A percentile compares a stretch with the other conserved stretches of the same genome.
Conservation (phyloP, 768 basidiomycete genomes). For the Melanogaster broomeanus region DNA sequence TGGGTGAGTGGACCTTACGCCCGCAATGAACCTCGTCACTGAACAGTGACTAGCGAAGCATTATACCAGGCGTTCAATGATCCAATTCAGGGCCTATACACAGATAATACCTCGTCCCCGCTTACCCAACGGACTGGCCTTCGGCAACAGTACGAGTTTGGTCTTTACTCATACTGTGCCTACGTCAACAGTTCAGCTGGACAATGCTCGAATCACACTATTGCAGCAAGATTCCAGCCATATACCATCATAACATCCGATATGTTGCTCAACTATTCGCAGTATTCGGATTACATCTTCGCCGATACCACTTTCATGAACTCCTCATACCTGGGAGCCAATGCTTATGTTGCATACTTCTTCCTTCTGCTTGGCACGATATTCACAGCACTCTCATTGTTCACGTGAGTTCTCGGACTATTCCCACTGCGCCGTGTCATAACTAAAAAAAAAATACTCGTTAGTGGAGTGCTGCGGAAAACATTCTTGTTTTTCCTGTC, state of each 20-base stretch:
- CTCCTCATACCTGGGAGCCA: conserved; percentile 60
- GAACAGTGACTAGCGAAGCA: conserved; percentile 42
- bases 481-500: conserved; percentile 70
- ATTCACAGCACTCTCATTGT: conserved; percentile 60
- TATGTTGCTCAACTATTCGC: conserved; percentile 65
- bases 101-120: conserved; percentile 63
- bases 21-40: not conserved
- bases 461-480: conserved; percentile 67
- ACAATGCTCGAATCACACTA: conserved; percentile 61
- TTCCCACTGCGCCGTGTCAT: not conserved
- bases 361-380: conserved; percentile 74
- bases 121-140: conserved; percentile 59
- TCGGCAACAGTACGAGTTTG: conserved; percentile 72
- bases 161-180: conserved; percentile 81
- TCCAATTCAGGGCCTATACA: conserved; percentile 64
- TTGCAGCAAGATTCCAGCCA: conserved; percentile 64
- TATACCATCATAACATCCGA: conserved; percentile 64
- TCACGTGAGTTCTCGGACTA: conserved; percentile 52
- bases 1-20: conserved; percentile 47
- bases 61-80: conserved; percentile 53
- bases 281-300: conserved; percentile 55
- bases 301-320: conserved; percentile 54
- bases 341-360: conserved; percentile 73
- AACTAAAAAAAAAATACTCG: conserved; percentile 8
- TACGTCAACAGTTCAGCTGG: conserved; percentile 63